Evolutionary conservation across 805 yeast species (phyloP), one percentile per base, ranked within the genome.

Genomic region (Starmera dryadoides): DNA sequence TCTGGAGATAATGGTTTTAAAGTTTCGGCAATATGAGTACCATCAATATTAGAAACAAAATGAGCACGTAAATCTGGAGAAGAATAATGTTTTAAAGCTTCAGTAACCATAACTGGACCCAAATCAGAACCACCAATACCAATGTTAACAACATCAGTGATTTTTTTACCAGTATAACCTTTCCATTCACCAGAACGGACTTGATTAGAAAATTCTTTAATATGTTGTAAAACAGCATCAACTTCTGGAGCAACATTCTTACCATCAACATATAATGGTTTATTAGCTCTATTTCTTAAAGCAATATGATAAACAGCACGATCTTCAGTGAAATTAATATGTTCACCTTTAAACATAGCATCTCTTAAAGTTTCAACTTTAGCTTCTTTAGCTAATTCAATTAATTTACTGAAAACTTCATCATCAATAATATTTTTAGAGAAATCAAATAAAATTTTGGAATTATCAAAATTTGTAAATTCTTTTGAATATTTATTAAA

Each of bases 81-180:
- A 44, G 83, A 68, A 66, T 91, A 93, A 51, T 86, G 82, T 73
- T 91, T 93, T 61, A 93, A 76, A 32, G 98, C 97, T 71, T 93
- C 98, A 46, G 97, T 87, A 55, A 93, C 98, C 98, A 93, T 93
- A 39, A 93, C 98, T 34, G 98, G 98, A 56, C 98, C 98, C 55
- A 93, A 76, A 66, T 93, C 98, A 22, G 97, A 88, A 53, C 98
- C 98, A 62, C 98, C 98, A 60, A 93, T 93, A 66, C 98, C 98
- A 56, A 93, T 86, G 76, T 93, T 93, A 58, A 93, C 98, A 41
- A 93, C 80, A 58, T 87, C 95, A 53, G 93, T 85, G 68, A 93
- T 91, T 54, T 72, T 68, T 76, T 88, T 87, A 53, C 98, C 98
- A 52, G 97, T 81, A 77, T 85, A 91, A 62, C 98, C 98, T 56